Base-by-base conservation (phyloP, 2,329 filamentous ascomycete species). In the Ascochyta clinopodiicola region DNA sequence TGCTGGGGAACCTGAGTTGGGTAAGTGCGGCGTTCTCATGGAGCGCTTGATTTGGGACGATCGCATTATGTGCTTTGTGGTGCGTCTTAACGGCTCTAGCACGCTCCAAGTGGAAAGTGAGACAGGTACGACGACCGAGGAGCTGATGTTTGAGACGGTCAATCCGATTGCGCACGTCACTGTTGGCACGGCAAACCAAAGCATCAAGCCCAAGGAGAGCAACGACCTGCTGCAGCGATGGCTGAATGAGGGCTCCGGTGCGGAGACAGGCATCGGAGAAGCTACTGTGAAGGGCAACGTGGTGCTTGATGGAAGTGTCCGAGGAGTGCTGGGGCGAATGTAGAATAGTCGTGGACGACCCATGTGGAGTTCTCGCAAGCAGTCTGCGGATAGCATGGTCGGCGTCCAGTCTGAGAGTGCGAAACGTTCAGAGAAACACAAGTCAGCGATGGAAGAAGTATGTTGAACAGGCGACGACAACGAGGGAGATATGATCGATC, bases 151-250 rank as follows among this genome's bases (percentile, higher is more conserved):
- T 50, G 81, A 86, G 51, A 94, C 88, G 58, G 84, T 85, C 38
- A 99, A 99, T 70, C 77, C 82, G 13, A 82, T 96, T 29, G 87
- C 93, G 10, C 95, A 99, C 73, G 86, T 99, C 56, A 99, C 95
- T 0, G 82, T 98, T 7, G 95, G 95, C 19, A 99, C 95, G 0
- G 85, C 87, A 9, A 84, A 87, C 62, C 76, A 81, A 42, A 75
- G 81, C 7, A 86, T 98, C 68, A 98, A 97, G 79, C 94, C 95
- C 0, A 93, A 90, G 76, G 94, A 99, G 80, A 96, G 93, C 78
- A 99, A 99, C 71, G 88, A 91, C 56, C 66, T 99, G 69, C 75
- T 99, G 54, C 82, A 82, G 60, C 81, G 81, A 56, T 98, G 94
- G 94, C 71, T 95, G 58, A 81, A 88, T 59, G 75, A 78, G 44